Evolutionary conservation across 169 alveolate species (phyloP).

Genomic region (Eimeria zaria): DNA sequence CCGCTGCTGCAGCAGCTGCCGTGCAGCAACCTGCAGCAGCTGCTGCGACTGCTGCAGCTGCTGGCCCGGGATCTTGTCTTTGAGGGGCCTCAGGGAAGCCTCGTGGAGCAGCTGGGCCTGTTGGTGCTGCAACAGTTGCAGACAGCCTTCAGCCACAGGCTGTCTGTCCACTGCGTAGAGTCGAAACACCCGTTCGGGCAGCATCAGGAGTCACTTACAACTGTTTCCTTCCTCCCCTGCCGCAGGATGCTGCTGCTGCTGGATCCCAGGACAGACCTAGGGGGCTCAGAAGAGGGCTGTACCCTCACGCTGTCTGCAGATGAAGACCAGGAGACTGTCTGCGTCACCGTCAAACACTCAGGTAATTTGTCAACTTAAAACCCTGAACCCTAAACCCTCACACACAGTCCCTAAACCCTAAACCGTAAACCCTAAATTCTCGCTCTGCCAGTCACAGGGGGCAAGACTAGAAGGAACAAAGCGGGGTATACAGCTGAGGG

Average conservation of each 20-base stretch:
- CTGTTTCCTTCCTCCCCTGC: constrained; percentile 80
- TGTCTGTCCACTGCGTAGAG: constrained; percentile 80
- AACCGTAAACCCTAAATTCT: background rate
- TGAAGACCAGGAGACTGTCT: constrained; percentile 25
- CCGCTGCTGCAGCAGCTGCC: constrained; percentile 79
- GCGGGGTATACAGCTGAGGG: background rate
- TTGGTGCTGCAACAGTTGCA: constrained; percentile 49
- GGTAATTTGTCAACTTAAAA: background rate
- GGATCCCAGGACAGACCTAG: constrained; percentile 86
- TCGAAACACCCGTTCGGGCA: constrained; percentile 84
- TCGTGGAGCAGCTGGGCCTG: constrained; percentile 42
- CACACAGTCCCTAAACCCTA: background rate
- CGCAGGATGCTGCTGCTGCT: constrained; percentile 80
- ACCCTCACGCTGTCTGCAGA: constrained; percentile 71
- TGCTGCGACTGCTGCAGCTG: constrained; percentile 82
- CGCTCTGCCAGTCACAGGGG: background rate
- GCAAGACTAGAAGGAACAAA: too few relatives aligned
- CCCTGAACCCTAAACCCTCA: background rate
- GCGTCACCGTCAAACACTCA: constrained; percentile 34
- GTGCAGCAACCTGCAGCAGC: constrained; percentile 35
- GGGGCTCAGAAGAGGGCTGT: constrained; percentile 74
- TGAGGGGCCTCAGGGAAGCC: constrained; percentile 21
- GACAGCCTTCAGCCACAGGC: constrained; percentile 36
- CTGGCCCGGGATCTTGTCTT: constrained; percentile 47
- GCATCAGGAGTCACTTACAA: constrained; percentile 40